Base-by-base conservation (phyloP, 306 rosid species). In the Comarum palustre region DNA sequence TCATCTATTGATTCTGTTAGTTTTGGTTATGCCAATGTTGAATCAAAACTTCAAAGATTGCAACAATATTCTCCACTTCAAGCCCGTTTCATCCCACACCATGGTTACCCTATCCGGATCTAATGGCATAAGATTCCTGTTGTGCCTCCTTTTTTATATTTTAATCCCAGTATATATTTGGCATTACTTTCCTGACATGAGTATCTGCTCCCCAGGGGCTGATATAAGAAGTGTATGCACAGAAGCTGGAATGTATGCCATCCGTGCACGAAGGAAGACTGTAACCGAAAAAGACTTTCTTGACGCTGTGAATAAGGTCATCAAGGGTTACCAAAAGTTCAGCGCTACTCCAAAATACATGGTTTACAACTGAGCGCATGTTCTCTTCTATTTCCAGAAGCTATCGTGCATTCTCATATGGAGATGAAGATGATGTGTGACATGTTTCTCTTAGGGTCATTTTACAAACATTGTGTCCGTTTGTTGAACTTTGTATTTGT, bases 201-300 rank as follows among this genome's bases (percentile, higher is more conserved):
- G 17, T 46, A 5, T 50, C 16, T 72, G 42, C 64, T 13, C 47
- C 39, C 50, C 88, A 95, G 99, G 99, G 54, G 99, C 99, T 76
- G 99, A 95, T 75, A 95, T 95, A 19, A 86, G 99, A 84, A 90
- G 96, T 72, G 99, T 95, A 0, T 95, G 99, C 88, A 95, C 99
- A 0, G 99, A 95, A 83, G 99, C 99, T 13, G 99, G 99, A 74
- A 95, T 95, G 99, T 95, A 80, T 73, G 99, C 99, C 19, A 95
- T 95, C 80, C 96, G 99, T 19, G 99, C 97, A 55, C 83, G 97
- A 74, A 91, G 99, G 84, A 95, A 95, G 88, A 95, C 97, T 0
- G 99, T 92, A 74, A 95, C 99, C 0, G 99, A 95, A 87, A 95
- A 95, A 69, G 99, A 95, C 73, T 95, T 95, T 85, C 96, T 95